These are phyloP conservation scores for Yamadazyma phyllophila DNA, from an alignment of 805 yeast genomes.

Conservation along the genomic window DNA sequence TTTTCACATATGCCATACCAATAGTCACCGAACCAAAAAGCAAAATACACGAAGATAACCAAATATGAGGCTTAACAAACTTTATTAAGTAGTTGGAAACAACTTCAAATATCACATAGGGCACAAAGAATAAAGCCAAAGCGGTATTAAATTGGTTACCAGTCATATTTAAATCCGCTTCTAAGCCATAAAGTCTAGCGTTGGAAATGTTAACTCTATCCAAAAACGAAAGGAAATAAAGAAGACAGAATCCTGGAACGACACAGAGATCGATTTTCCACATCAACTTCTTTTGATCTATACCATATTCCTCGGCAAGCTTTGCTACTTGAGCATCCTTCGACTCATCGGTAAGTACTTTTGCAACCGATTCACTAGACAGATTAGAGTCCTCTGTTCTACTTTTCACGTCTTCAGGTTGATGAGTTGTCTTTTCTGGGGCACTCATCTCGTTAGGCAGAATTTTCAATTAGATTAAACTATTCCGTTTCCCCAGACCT, in stretches of 20 bases:
- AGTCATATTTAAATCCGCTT: slow-evolving; percentile 48
- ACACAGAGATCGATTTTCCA: slow-evolving; percentile 67
- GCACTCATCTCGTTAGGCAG: background rate
- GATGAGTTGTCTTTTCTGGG: background rate
- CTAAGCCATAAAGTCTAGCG: slow-evolving; percentile 72
- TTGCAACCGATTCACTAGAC: background rate
- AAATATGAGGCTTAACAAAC: slow-evolving; percentile 57
- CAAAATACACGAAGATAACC: slow-evolving; percentile 59
- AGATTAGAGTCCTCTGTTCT: background rate
- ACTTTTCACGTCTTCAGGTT: background rate
- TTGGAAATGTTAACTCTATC: slow-evolving; percentile 83
- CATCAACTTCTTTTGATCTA: slow-evolving; percentile 56
- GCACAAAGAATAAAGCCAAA: slow-evolving; percentile 68
- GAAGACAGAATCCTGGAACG: slow-evolving; percentile 71
- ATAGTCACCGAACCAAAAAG: slow-evolving; percentile 63
- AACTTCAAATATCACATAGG: slow-evolving; percentile 63
- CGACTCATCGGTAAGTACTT: background rate
- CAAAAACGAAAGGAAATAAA: slow-evolving; percentile 73
- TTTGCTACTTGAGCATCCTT: slow-evolving; percentile 7
- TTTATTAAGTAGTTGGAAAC: slow-evolving; percentile 63
- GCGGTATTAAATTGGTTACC: slow-evolving; percentile 64
- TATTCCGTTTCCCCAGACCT: background rate
- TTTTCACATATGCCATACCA: slow-evolving; percentile 63
- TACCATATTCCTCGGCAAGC: slow-evolving; percentile 27
- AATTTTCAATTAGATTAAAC: too few relatives aligned